These are phyloP conservation scores for Vanderwaltozyma tropicalis DNA, from an alignment of 805 yeast genomes.

Conservation along the genomic window DNA sequence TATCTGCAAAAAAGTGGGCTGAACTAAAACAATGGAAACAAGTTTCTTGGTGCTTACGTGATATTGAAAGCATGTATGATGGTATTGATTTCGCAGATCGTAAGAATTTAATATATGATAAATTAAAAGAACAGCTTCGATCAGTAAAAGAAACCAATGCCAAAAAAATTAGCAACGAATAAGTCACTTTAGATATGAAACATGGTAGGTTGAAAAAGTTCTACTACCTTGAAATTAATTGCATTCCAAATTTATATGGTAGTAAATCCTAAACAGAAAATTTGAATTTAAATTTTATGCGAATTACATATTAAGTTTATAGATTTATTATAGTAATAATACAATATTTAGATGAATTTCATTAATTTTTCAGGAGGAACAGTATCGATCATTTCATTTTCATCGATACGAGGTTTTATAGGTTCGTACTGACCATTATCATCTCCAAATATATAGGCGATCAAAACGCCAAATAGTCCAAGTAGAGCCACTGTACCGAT, in stretches of 20 bases:
- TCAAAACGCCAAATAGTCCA: conserved; percentile 33
- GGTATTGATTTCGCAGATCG: conserved; percentile 12
- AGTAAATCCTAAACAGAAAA: too few species aligned
- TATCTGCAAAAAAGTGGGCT: conserved; percentile 68
- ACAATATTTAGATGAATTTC: conserved; percentile 23
- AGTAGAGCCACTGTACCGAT: conserved; percentile 37
- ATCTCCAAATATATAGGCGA: conserved; percentile 28
- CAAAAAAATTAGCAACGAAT: too few species aligned
- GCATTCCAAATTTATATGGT: too few species aligned
- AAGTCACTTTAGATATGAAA: too few species aligned
- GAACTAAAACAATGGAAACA: conserved; percentile 27
- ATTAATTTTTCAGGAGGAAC: conserved; percentile 51
- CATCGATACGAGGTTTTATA: conserved; percentile 46
- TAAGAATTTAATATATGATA: conserved; percentile 14
- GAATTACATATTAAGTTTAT: neutral
- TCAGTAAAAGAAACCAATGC: too few species aligned
- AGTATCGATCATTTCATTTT: conserved; percentile 48
- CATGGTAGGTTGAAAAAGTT: too few species aligned
- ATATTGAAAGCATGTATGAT: conserved; percentile 26
- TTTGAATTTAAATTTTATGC: too few species aligned
- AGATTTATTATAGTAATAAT: conserved; percentile 5
- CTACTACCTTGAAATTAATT: too few species aligned
- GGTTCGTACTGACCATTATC: conserved; percentile 35
- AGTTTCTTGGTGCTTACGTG: conserved; percentile 23
- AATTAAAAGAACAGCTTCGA: conserved; percentile 8